Evolutionary conservation across 768 basidiomycete species (phyloP).

Genomic region (Leccinellum albellum): DNA sequence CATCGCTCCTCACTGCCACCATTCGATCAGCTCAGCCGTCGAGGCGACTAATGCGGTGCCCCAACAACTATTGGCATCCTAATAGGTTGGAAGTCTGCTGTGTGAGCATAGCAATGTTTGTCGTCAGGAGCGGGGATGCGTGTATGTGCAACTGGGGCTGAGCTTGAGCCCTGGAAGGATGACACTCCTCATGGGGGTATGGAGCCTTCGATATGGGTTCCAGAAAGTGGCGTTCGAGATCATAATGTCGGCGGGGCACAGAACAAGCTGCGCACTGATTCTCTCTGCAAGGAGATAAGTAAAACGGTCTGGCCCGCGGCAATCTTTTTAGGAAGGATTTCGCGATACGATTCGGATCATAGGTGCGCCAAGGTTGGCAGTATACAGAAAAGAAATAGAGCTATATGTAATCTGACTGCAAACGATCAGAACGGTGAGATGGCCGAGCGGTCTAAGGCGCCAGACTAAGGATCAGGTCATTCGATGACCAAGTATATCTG

Average conservation of each 20-base stretch:
- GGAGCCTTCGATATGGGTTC: not conserved
- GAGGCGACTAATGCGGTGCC: too few species aligned
- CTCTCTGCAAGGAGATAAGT: not conserved
- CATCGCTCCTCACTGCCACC: too few species aligned
- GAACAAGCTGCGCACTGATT: not conserved
- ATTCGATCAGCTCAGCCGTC: too few species aligned
- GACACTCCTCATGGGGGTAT: not conserved
- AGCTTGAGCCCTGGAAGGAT: not conserved
- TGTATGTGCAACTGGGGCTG: not conserved
- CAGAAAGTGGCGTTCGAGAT: not conserved
- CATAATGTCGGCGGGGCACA: too few species aligned
- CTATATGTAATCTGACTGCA: not conserved
- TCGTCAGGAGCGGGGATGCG: not conserved
- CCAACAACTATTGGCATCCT: too few species aligned
- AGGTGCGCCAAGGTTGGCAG: too few species aligned
- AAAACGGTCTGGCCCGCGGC: not conserved
- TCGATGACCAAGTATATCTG: conserved; percentile 30
- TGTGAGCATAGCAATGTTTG: not conserved
- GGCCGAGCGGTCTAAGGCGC: conserved; percentile 64
- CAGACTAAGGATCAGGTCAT: conserved; percentile 49
- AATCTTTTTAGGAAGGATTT: not conserved
- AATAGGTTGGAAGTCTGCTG: too few species aligned
- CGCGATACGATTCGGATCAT: not conserved
- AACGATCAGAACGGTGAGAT: conserved; percentile 31
- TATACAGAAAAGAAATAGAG: not conserved